A percentile compares a stretch with the other conserved stretches of the same genome.
Evolutionary conservation across 768 basidiomycete genomes (phyloP).

Genomic region (Botryobasidium botryosum): DNA sequence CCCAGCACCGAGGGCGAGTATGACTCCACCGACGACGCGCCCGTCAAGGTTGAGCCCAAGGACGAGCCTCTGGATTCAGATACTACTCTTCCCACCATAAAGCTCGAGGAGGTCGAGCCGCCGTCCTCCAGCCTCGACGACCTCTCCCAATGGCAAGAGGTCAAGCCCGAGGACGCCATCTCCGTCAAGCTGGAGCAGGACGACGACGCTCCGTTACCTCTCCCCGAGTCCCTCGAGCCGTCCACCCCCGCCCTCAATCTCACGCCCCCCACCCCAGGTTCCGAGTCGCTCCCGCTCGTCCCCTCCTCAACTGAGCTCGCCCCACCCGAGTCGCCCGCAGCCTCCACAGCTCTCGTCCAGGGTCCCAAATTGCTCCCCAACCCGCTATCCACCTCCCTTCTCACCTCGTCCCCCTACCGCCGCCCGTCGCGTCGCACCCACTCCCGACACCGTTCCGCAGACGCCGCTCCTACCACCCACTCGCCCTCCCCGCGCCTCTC

Average conservation of each 20-base stretch:
- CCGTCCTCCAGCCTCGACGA: too few species aligned
- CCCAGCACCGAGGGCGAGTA: not conserved
- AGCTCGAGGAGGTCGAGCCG: too few species aligned
- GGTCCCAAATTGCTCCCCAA: not conserved
- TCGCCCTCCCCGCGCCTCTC: conserved; percentile 2
- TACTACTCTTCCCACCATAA: too few species aligned
- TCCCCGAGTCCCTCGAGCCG: too few species aligned
- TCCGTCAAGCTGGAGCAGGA: not conserved
- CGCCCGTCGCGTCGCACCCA: not conserved
- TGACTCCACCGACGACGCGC: not conserved
- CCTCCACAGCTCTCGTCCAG: conserved; percentile 1
- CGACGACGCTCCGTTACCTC: not conserved
- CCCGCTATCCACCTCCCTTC: not conserved
- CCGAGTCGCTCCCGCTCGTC: conserved; percentile 1
- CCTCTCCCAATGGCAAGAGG: too few species aligned
- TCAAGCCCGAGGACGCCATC: too few species aligned
- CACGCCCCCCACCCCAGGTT: conserved; percentile 5
- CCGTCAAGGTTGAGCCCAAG: too few species aligned
- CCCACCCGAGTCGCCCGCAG: conserved; percentile 1
- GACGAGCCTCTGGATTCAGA: too few species aligned
- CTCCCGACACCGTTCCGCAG: not conserved
- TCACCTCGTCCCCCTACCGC: conserved; percentile 1
- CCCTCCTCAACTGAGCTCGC: conserved; percentile 3
- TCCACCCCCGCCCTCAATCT: not conserved
- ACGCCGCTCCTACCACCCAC: not conserved